These are phyloP conservation scores for Orychophragmus violaceus DNA, from an alignment of 345 rosid genomes.

Conservation along the genomic window DNA sequence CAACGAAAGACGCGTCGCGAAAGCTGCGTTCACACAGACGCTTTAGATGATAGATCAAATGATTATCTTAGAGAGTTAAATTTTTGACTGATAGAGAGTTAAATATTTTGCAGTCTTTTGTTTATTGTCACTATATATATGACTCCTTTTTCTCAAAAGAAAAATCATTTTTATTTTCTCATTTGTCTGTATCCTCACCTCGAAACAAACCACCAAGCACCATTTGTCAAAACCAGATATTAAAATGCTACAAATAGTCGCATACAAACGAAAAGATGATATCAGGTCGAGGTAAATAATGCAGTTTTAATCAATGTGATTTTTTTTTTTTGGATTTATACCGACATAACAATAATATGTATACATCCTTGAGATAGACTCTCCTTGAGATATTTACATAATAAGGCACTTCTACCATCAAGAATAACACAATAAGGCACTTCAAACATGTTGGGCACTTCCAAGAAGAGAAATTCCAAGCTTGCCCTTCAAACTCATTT, in stretches of 20 bases:
- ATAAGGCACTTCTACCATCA: no score
- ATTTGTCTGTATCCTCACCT: neutral
- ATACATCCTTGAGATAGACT: no score
- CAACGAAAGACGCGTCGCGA: slow-evolving; percentile 16
- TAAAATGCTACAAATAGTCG: neutral
- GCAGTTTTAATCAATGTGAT: neutral
- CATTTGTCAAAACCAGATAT: neutral
- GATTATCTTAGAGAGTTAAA: neutral
- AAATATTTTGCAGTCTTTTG: neutral
- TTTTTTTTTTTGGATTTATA: neutral
- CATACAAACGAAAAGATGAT: neutral
- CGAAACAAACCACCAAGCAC: slow-evolving; percentile 17
- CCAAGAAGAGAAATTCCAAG: no score
- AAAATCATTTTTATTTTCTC: neutral
- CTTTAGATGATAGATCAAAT: neutral
- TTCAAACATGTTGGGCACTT: no score
- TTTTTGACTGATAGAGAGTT: no score
- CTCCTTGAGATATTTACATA: no score
- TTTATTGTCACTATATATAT: neutral
- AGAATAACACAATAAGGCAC: no score
- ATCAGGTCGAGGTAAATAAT: neutral
- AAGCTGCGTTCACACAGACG: slow-evolving; percentile 15
- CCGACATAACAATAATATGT: slow-evolving; percentile 6
- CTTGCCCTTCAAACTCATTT: no score
- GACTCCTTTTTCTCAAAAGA: neutral